phyloP scores from a whole-genome alignment of 441 rosid species.

The Sinapis alba region DNA sequence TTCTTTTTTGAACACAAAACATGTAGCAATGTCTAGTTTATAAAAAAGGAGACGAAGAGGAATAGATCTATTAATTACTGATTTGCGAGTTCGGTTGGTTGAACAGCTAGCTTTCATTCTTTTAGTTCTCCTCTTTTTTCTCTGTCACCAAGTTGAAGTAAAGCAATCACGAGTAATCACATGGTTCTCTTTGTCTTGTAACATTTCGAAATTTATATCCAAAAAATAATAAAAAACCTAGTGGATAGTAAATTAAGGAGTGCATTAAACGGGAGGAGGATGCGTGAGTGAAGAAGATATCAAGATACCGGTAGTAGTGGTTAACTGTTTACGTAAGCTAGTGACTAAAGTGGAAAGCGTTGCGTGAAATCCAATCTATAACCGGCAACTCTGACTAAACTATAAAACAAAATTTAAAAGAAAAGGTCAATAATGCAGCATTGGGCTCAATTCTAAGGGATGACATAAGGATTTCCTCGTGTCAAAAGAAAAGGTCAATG shows the following conservation, averaged over 20 bases:
- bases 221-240: no score
- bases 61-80: slow-evolving; percentile 23
- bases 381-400: slow-evolving; percentile 20
- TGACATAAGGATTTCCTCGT: background rate
- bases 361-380: slow-evolving; percentile 33
- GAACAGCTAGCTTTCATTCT: slow-evolving; percentile 25
- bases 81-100: slow-evolving; percentile 14
- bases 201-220: slow-evolving; percentile 15
- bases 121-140: background rate
- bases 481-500: no score
- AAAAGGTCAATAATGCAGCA: background rate
- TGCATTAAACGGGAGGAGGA: slow-evolving; percentile 22
- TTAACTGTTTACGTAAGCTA: slow-evolving; percentile 34
- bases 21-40: background rate
- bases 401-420: background rate
- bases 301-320: background rate
- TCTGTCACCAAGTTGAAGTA: slow-evolving; percentile 29
- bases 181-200: slow-evolving; percentile 21
- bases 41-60: background rate
- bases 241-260: background rate
- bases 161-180: slow-evolving; percentile 35
- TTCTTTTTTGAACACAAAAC: no score
- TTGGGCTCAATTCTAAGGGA: background rate
- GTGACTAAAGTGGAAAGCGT: slow-evolving; percentile 20
- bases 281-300: slow-evolving; percentile 27